Evolutionary conservation across 306 rosid genomes (phyloP).

Genomic region (Acmispon strigosus): DNA sequence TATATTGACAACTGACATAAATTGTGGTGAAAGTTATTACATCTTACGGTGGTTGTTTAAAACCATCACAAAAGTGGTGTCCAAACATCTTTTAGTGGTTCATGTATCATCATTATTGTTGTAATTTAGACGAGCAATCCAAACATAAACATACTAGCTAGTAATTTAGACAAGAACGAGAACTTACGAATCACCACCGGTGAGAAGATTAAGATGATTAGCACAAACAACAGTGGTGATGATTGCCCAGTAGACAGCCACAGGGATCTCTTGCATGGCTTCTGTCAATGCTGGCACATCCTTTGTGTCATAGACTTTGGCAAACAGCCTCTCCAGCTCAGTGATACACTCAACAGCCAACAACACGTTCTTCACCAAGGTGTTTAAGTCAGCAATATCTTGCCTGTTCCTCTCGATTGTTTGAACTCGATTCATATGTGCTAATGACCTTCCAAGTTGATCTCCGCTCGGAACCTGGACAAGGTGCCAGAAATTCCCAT

Average conservation of each 20-base stretch:
- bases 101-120: too few relatives aligned
- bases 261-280: conserved; percentile 35
- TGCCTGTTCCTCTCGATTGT: conserved; percentile 16
- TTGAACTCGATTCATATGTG: conserved; percentile 23
- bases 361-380: conserved; percentile 20
- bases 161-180: too few relatives aligned
- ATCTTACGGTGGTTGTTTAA: too few relatives aligned
- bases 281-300: conserved; percentile 30
- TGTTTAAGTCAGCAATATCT: conserved; percentile 21
- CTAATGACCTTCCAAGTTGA: conserved; percentile 32
- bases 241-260: conserved; percentile 37
- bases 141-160: too few relatives aligned
- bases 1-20: too few relatives aligned
- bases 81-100: too few relatives aligned
- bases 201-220: conserved; percentile 23
- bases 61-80: too few relatives aligned
- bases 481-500: conserved; percentile 35
- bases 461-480: conserved; percentile 21
- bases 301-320: conserved; percentile 26
- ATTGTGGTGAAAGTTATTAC: too few relatives aligned
- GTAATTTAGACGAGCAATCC: too few relatives aligned
- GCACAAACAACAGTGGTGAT: conserved; percentile 31
- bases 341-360: conserved; percentile 44
- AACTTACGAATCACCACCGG: conserved; percentile 31
- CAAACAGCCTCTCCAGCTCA: conserved; percentile 41